A percentile compares a stretch with the other conserved stretches of the same genome.
phyloP scores from a whole-genome alignment of 148 eudicot genomes.

The Rheum nobile region DNA sequence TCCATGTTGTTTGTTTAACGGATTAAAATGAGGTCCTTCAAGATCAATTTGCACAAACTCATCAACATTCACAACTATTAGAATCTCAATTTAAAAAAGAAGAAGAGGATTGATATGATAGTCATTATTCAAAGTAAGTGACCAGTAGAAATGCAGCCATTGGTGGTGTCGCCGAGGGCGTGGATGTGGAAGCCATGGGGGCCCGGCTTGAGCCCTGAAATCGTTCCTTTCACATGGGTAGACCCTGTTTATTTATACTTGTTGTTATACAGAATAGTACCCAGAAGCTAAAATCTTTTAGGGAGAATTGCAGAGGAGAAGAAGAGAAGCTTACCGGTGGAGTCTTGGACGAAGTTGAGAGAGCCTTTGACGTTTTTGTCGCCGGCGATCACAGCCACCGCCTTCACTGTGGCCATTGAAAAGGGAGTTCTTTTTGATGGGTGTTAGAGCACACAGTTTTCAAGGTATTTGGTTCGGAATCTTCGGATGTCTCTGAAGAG shows the following conservation, averaged over 20 bases:
- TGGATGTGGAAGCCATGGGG: conserved; percentile 88
- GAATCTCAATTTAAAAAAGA: neutral
- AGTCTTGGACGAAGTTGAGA: conserved; percentile 49
- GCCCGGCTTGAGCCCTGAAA: conserved; percentile 65
- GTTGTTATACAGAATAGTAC: neutral
- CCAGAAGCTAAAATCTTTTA: neutral
- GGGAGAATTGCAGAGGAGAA: conserved; percentile 8
- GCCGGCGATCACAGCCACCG: conserved; percentile 73
- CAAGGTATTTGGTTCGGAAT: neutral
- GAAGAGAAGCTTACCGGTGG: conserved; percentile 24
- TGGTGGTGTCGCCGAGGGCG: conserved; percentile 87
- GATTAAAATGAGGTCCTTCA: conserved; percentile 83
- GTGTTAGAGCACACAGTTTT: neutral
- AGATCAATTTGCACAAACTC: neutral
- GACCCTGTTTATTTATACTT: conserved; percentile 21
- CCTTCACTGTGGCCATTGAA: conserved; percentile 47
- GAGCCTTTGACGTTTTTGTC: conserved; percentile 40
- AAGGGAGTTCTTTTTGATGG: neutral
- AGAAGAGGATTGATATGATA: no score
- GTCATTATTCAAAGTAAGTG: no score
- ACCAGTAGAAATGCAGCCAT: conserved; percentile 94
- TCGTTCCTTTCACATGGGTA: conserved; percentile 54
- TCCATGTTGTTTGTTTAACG: conserved; percentile 73
- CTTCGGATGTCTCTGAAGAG: neutral
- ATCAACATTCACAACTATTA: neutral